Evolutionary conservation across 2,329 filamentous ascomycete species (phyloP), one percentile per base, ranked within the genome.

Genomic region (Zopfia rhizophila): DNA sequence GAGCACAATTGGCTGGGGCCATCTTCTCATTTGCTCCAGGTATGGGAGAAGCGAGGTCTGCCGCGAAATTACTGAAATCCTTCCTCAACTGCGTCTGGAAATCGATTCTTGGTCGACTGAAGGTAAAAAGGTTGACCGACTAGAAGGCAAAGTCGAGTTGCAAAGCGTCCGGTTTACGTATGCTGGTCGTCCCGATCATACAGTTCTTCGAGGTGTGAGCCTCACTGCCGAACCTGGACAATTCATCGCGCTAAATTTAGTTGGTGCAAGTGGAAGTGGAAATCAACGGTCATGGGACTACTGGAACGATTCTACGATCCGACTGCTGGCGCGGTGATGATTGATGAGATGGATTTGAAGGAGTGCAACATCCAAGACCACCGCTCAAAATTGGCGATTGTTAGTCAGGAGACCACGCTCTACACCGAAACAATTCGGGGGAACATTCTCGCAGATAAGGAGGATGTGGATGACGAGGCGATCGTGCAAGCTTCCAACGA

Each of bases 301-400:
- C 78, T 97, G 22, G 93, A 97, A 70, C 88, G 94, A 23, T 97
- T 97, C 76, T 97, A 97, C 67, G 91, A 97, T 60, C 90, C 92
- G 0, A 80, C 94, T 0, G 81, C 84, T 0, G 94, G 94, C 10
- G 86, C 86, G 11, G 80, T 99, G 23, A 90, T 85, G 47, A 80
- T 97, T 13, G 93, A 97, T 63, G 90, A 86, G 44, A 84, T 86
- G 53, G 90, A 96, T 52, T 90, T 97, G 61, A 87, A 85, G 48
- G 80, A 79, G 8, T 78, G 97, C 36, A 66, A 95, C 66, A 77
- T 94, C 6, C 93, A 91, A 74, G 84, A 91, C 42, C 97, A 97
- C 75, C 87, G 94, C 43, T 86, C 82, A 10, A 85, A 88, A 71
- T 82, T 97, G 53, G 89, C 93, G 0, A 87, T 99, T n/a, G 94